These are phyloP conservation scores for Ceratocystis cacaofunesta DNA, from an alignment of 2,329 filamentous ascomycete species.

Conservation along the genomic window DNA sequence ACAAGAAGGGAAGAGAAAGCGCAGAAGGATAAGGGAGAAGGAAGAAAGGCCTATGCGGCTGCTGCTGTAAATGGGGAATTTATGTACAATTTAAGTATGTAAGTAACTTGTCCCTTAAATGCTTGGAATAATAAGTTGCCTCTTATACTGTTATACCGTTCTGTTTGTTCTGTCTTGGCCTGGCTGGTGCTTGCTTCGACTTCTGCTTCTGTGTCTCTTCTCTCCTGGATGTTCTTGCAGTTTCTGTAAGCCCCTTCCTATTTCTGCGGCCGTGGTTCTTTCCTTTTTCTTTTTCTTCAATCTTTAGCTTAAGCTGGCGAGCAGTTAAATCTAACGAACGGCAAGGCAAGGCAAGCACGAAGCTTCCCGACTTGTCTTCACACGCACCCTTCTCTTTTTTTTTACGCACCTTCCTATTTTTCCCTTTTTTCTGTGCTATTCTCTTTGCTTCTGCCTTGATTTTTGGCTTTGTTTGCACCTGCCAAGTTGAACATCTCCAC, in stretches of 20 bases:
- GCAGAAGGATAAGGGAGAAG: not conserved
- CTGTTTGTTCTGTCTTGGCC: not conserved
- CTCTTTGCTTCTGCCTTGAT: not conserved
- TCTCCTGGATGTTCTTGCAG: constrained; percentile 14
- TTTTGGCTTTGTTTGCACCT: not conserved
- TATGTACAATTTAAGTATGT: not conserved
- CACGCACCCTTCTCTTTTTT: not conserved
- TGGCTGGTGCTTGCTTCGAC: constrained; percentile 2
- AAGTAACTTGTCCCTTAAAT: not conserved
- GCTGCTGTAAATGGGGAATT: constrained; percentile 18
- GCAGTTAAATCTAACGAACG: too few species aligned
- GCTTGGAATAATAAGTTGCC: not conserved
- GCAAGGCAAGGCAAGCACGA: too few species aligned
- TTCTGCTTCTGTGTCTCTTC: constrained; percentile 14
- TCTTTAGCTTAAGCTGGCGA: too few species aligned
- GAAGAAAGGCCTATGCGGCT: not conserved
- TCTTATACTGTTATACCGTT: not conserved
- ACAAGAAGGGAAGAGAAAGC: not conserved
- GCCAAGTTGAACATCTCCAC: not conserved
- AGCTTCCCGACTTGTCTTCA: too few species aligned
- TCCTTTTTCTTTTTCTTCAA: not conserved
- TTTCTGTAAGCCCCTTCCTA: not conserved
- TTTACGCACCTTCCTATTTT: not conserved
- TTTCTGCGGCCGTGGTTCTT: not conserved
- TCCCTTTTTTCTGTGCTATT: not conserved